Base-by-base conservation (phyloP, 331 rosid species). In the Telfairia occidentalis region DNA sequence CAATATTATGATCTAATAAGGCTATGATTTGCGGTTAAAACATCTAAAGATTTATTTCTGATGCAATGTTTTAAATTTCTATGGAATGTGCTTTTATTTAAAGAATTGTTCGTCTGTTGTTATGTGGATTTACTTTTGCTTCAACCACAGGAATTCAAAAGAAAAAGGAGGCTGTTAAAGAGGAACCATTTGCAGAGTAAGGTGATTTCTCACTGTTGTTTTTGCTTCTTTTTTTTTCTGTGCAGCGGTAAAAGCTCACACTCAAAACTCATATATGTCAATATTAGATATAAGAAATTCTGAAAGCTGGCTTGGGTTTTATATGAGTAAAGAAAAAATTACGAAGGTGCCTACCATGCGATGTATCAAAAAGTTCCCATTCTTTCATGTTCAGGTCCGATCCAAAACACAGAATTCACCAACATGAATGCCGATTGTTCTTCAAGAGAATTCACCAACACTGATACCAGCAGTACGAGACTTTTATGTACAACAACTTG, bases 401-500 rank as follows among this genome's bases (percentile, higher is more conserved):
- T 37, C 86, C 5, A 86, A 85, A 35, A 82, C 84, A 61, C 82
- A 86, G 88, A 82, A 85, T 70, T 86, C 83, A 15, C 88, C 86
- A 38, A 76, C 84, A 15, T 82, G 81, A 85, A 61, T 28, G 26
- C 13, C 30, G 78, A 30, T 18, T 37, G 21, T 18, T 1, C 43
- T 6, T 26, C 18, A 24, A 57, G 18, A 24, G 64, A 28, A 23
- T 28, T 57, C 35, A 28, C 64, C 64, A 23, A 57, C 64, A 24
- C 16, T 57, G 7, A 19, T 1, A 23, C 34, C 24, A 24, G 23
- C 9, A 28, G 32, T 54, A 2, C 24, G 18, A 18, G 9, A 18
- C 24, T 12, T 45, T 45, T 13, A 45, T 12, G 2, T 11, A 45
- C 18, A 45, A 11, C 49, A 45, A 45, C 12, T 45, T 45, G 5